A percentile compares a stretch with the other conserved stretches of the same genome.
Evolutionary conservation across 768 basidiomycete species (phyloP).

Genomic region (Artomyces pyxidatus): DNA sequence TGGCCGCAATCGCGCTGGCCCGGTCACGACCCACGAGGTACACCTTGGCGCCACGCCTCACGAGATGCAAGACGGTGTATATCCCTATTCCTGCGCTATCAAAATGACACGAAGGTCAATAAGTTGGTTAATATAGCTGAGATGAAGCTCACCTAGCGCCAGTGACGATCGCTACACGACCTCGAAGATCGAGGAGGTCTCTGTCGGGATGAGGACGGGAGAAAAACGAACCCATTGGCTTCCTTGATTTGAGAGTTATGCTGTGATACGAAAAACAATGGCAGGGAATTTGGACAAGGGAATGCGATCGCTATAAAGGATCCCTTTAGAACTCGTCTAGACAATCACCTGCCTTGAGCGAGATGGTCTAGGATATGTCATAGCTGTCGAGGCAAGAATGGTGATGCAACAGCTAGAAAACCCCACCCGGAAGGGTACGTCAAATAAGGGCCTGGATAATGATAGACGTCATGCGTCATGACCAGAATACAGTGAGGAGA

Average conservation of each 20-base stretch:
- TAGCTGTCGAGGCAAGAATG: too few relatives aligned
- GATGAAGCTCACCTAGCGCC: not conserved
- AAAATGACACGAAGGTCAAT: not conserved
- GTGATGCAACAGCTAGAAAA: too few relatives aligned
- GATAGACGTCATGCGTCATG: too few relatives aligned
- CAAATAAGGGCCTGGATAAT: too few relatives aligned
- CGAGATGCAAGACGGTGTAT: conserved; percentile 23
- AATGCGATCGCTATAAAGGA: too few relatives aligned
- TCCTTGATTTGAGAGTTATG: not conserved
- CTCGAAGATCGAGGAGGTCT: not conserved
- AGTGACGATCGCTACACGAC: not conserved
- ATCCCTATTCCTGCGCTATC: conserved; percentile 10
- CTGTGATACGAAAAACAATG: too few relatives aligned
- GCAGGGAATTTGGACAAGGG: too few relatives aligned
- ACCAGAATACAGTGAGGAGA: too few relatives aligned
- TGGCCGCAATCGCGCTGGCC: conserved; percentile 24
- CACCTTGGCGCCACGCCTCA: conserved; percentile 35
- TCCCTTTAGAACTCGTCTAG: too few relatives aligned
- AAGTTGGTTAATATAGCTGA: not conserved
- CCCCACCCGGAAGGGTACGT: too few relatives aligned
- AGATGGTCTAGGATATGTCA: too few relatives aligned
- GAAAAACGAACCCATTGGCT: not conserved
- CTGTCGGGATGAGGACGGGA: not conserved
- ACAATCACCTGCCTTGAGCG: too few relatives aligned
- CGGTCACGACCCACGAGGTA: conserved; percentile 29